Base-by-base conservation (phyloP, 345 rosid species). In the Eucalyptus erythrocorys region DNA sequence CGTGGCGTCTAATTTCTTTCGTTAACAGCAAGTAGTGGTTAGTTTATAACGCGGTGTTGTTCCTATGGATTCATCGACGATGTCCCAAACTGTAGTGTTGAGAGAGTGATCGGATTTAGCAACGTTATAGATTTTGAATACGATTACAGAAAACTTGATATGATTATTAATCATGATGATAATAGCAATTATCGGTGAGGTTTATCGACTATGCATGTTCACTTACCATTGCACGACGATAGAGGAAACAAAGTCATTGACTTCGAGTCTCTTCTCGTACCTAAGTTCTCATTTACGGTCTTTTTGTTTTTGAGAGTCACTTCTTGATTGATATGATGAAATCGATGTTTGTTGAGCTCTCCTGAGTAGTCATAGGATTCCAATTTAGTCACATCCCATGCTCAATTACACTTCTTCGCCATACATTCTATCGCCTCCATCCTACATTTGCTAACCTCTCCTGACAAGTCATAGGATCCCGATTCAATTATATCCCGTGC, bases 91-190 rank as follows among this genome's bases (percentile, higher is more conserved):
- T 16, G 4, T 16, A 7, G 32, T 30, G 34, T 64, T 8, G 32
- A 59, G 32, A 14, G 8, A n/a, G 21, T 4, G 21, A n/a, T n/a
- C 1, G 0, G 13, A 55, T 24, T 24, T 55, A 7, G 76, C 19
- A 5, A 14, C 14, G 1, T 2, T 15, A n/a, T 7, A 21, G 3
- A n/a, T n/a, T 64, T 64, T 7, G 19, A 13, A 64, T 64, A 1
- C 3, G 10, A 1, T 5, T n/a, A 64, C 0, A 8, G 2, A 64
- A 64, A 64, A 37, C 3, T n/a, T 4, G 21, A 61, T n/a, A 61
- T 61, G 34, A 14, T 61, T 61, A 30, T 61, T 19, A 51, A 8
- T 51, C 2, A 51, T 51, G 10, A 1, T 4, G 1, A 30, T 13
- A 30, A 0, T 19, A 30, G 34, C 34, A 3, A 2, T 19, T 61